Evolutionary conservation across 176 grass and related monocot genomes (phyloP), one percentile per base, ranked within the genome.

Genomic region (Urochloa ruziziensis): DNA sequence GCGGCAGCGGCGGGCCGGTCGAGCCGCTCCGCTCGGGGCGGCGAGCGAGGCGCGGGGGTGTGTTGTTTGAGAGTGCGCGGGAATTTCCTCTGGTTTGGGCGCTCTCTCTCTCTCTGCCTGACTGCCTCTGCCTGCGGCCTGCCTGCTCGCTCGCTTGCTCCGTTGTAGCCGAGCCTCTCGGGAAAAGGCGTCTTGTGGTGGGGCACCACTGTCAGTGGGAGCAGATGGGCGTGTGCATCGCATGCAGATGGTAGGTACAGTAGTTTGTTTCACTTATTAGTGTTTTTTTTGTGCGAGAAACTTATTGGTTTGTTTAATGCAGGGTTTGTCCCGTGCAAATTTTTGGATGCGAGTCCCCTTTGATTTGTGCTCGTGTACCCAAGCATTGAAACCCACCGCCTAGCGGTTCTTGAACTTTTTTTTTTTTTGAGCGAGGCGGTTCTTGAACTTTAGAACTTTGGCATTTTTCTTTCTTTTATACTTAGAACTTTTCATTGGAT

Each of bases 41-140:
- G 53, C 53, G 73, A 76, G 73, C 73, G 23, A 69, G 36, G 48
- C 58, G 76, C 53, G 65, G 39, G 39, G 17, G 53, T n/a, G 53
- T 24, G 6, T 8, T n/a, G 32, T 65, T 66, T 29, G 60, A 47
- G 74, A 85, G 51, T 39, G 21, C 32, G 75, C 84, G 77, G 84
- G 84, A 80, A 44, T 80, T 21, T 21, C 56, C 32, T 67, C 79
- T 79, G n/a, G 42, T 70, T 70, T 48, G 67, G 51, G 16, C 3
- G 4, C 43, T 19, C 21, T n/a, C 21, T 56, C n/a, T n/a, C n/a
- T n/a, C n/a, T n/a, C n/a, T n/a, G n/a, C n/a, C n/a, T n/a, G n/a
- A n/a, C n/a, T n/a, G n/a, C n/a, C n/a, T n/a, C n/a, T n/a, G n/a
- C n/a, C n/a, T n/a, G n/a, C n/a, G n/a, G 21, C 53, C 7, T 23